Percentiles rank a stretch among this genome's conserved stretches.
phyloP scores from a whole-genome alignment of 225 moss, liverwort and hornwort genomes.

The Antitrichia curtipendula region DNA sequence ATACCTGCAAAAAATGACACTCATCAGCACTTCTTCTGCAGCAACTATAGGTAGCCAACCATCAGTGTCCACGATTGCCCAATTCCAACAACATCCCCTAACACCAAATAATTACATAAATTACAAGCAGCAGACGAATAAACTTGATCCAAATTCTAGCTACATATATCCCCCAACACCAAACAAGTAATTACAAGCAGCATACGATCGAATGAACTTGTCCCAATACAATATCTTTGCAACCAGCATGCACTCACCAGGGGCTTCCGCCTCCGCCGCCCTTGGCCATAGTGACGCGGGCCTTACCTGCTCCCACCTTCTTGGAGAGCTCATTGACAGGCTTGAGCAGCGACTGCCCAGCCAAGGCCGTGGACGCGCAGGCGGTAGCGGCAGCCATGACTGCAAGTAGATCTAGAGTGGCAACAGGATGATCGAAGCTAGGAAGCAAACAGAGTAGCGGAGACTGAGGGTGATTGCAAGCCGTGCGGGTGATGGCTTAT shows the following conservation, averaged over 20 bases:
- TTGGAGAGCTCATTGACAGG: neutral
- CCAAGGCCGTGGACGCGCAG: neutral
- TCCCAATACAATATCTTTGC: fast-evolving
- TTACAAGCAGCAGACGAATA: neutral
- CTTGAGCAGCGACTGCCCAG: neutral
- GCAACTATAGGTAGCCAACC: neutral
- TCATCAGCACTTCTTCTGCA: neutral
- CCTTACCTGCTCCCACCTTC: neutral
- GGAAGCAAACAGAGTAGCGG: neutral
- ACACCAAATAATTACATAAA: too few species aligned
- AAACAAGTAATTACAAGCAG: too few species aligned
- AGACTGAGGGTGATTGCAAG: neutral
- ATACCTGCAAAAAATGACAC: neutral
- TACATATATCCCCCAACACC: too few species aligned
- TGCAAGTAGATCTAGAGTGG: neutral
- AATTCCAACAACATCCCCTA: neutral
- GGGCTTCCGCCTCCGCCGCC: neutral
- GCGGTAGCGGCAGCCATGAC: neutral
- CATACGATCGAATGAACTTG: neutral
- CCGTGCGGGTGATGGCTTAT: neutral
- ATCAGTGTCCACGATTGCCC: neutral
- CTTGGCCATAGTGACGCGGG: neutral
- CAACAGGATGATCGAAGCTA: neutral
- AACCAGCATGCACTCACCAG: neutral
- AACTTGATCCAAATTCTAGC: neutral